Conservation (phyloP, 2,329 filamentous ascomycete species). For the Penicillium griseofulvum region DNA sequence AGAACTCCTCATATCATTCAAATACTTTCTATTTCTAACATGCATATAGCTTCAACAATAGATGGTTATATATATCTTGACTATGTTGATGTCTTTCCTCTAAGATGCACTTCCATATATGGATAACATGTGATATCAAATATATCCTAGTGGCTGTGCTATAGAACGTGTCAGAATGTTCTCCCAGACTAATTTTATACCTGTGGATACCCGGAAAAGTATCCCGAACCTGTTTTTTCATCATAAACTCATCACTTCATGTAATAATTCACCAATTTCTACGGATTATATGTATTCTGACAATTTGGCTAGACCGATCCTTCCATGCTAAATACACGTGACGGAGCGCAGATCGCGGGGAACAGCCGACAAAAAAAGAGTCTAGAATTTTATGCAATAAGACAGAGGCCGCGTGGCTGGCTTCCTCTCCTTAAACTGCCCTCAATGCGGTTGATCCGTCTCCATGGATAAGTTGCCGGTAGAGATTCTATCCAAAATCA, state of each 20-base stretch:
- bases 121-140: background rate
- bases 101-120: no score
- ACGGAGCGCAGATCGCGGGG: constrained; percentile 23
- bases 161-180: background rate
- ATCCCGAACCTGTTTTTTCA: background rate
- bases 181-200: background rate
- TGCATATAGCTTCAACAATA: constrained; percentile 1
- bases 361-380: background rate
- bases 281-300: background rate
- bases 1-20: background rate
- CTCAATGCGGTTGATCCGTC: constrained; percentile 26
- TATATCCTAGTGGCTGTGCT: background rate
- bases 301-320: background rate
- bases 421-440: constrained; percentile 4
- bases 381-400: constrained; percentile 13
- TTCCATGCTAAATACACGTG: constrained; percentile 17
- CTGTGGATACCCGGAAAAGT: background rate
- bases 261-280: background rate
- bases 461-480: constrained; percentile 58
- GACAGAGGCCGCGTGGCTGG: constrained; percentile 7
- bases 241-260: background rate
- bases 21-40: background rate
- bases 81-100: no score
- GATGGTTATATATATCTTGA: background rate
- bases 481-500: constrained; percentile 63